Evolutionary conservation across 345 rosid species (phyloP), one percentile per base, ranked within the genome.

Genomic region (Heritiera fomes): DNA sequence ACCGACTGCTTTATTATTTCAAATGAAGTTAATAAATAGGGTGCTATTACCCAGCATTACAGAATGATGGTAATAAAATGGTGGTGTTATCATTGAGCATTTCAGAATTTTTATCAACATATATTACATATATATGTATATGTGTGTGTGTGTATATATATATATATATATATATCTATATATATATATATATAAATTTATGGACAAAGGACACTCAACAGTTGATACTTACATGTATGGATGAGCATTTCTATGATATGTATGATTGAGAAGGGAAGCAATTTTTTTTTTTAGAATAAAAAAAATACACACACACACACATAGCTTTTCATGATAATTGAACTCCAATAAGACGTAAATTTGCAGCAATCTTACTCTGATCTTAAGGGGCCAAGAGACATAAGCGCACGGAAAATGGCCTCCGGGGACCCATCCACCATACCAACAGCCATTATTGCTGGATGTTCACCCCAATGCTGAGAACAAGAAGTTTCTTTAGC

Each of bases 381-480:
- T 82, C 99, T 84, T 55, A 91, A 87, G 20, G 93, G 86, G 75
- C 94, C 97, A 71, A 92, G 91, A 77, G 98, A 93, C 97, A 93
- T 91, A 13, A 97, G 86, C 1, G 91, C 82, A 55, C 77, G 87
- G 82, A 93, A 97, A 81, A 97, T 88, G 80, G 92, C 90, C 80
- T 94, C 99, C 47, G 97, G 88, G 78, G 92, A 84, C 73, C 94
- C 98, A 70, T 91, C 90, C 72, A 91, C 89, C 68, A 88, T 85
- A 23, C 99, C 97, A 77, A 97, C 99, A 1, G 98, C 98, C 98
- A 97, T 97, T 78, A 94, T 85, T 80, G 98, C 99, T 1, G 98
- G 93, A 75, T 97, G 88, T 84, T 91, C 91, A 81, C 91, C 98
- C 98, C 99, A 94, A 63, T 85, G 89, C 97, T 93, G 86, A 82